Conservation (phyloP, 2,329 filamentous ascomycete species). For the Bertia moriformis region DNA sequence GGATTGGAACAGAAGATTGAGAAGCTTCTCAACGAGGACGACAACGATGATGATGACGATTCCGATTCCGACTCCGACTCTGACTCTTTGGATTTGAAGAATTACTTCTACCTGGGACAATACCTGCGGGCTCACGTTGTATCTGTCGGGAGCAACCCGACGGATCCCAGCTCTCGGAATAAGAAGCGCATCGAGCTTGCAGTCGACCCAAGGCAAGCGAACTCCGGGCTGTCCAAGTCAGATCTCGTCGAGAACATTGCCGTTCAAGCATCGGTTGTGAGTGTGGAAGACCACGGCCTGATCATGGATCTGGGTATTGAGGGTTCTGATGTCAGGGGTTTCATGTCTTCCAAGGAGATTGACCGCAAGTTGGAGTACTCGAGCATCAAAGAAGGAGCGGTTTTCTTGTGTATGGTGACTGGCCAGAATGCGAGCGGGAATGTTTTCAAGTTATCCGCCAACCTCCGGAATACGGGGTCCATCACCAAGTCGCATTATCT, state of each 20-base stretch:
- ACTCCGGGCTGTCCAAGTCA: slow-evolving; percentile 57
- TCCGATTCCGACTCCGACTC: slow-evolving; percentile 35
- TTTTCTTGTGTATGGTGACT: slow-evolving; percentile 70
- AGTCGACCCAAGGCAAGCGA: slow-evolving; percentile 64
- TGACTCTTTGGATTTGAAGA: slow-evolving; percentile 50
- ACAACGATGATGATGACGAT: slow-evolving; percentile 34
- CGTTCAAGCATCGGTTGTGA: slow-evolving; percentile 74
- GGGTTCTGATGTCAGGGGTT: slow-evolving; percentile 56
- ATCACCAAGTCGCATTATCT: slow-evolving; percentile 40
- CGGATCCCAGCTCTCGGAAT: slow-evolving; percentile 32
- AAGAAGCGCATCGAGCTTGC: slow-evolving; percentile 81
- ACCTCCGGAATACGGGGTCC: slow-evolving; percentile 55
- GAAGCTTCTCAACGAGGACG: slow-evolving; percentile 41
- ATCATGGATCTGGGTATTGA: slow-evolving; percentile 81
- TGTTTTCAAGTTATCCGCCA: slow-evolving; percentile 71
- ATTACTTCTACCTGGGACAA: slow-evolving; percentile 70
- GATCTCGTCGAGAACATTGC: slow-evolving; percentile 64
- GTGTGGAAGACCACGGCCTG: slow-evolving; percentile 89
- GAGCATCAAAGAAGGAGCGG: slow-evolving; percentile 65
- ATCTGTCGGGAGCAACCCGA: slow-evolving; percentile 58
- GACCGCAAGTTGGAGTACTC: slow-evolving; percentile 41
- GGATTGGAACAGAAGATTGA: slow-evolving; percentile 65
- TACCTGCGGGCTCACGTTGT: slow-evolving; percentile 75
- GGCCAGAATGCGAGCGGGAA: slow-evolving; percentile 65
- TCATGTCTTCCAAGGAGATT: slow-evolving; percentile 73